Evolutionary conservation across 2,329 filamentous ascomycete genomes (phyloP), one percentile per base, ranked within the genome.

Genomic region (Pseudovirgaria hyperparasitica): DNA sequence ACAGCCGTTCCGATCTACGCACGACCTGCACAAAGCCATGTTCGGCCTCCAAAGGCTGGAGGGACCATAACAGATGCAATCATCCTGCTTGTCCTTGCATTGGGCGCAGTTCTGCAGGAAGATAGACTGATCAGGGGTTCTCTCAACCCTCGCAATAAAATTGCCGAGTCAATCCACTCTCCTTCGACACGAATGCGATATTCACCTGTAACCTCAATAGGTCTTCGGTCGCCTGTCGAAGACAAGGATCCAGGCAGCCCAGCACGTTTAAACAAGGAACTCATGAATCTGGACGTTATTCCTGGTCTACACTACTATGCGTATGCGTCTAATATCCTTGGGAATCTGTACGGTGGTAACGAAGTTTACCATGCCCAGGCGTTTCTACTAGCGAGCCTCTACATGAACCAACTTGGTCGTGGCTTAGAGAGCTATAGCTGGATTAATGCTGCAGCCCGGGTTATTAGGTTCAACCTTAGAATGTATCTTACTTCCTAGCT

Each of bases 231-330:
- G 22, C 31, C 29, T 6, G 31, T 22, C 10, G 30, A 30, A 6
- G 23, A 31, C 12, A 25, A 27, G 5, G 42, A 48, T 4, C 32
- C 31, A 4, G 34, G 40, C 5, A 45, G 46, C 5, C 38, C 25
- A 17, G 16, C 20, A n/a, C 12, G 58, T 55, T 23, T 51, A 41
- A 22, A 41, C 40, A 37, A 55, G 16, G 36, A 38, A 4, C 50
- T 38, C 28, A 65, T 69, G 40, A 93, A 92, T 45, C 65, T 90
- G 26, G 85, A 96, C 42, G 68, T 80, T 5, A 80, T 94, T 34
- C 87, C 90, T 1, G 90, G 90, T 0, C 60, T 96, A 31, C 79
- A 85, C 16, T 94, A 94, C 48, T 94, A 86, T 49, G 80, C 81
- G 1, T 76, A 81, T 34, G 87, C 85, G 2, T 78, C 78, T 1